Evolutionary conservation across 2,329 filamentous ascomycete genomes (phyloP), one percentile per base, ranked within the genome.

Genomic region (Emmonsiellopsis sp.): DNA sequence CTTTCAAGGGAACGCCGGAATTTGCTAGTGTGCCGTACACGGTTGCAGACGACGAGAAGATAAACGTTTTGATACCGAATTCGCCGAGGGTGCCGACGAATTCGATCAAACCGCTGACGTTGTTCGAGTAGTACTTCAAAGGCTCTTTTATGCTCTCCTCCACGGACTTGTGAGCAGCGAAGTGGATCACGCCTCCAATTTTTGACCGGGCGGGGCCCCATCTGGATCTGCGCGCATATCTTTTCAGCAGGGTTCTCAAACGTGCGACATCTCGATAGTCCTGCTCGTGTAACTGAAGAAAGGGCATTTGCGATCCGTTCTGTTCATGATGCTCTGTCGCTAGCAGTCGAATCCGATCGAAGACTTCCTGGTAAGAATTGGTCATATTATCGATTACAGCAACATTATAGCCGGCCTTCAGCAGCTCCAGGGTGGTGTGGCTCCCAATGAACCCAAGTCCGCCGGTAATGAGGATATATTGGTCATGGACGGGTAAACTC

Each of bases 21-120:
- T 78, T 74, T 15, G 77, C 76, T 40, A 78, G 67, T 38, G 74
- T 74, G 4, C 83, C 83, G 60, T 86, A 86, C 1, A 86, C 83
- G 0, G 82, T 84, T 7, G 83, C 83, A 0, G 82, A 85, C 0
- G 81, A 85, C 1, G 81, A 84, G 63, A 86, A 86, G 55, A 86
- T 81, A 56, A 86, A 80, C 41, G 79, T 83, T 60, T 81, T 83
- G 67, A 86, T 82, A 35, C 76, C 73, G 61, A 80, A 81, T 55
- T 81, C 74, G 50, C 78, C 76, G 45, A 86, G 74, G 4, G 78
- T 72, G 15, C 73, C 67, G 32, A 83, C 74, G 54, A 86, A 77
- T 55, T 82, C 75, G 47, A 86, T 73, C 5, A 86, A 70, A 0
- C 83, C 83, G 59, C 77, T 79, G 34, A 86, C 81, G 56, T 86